A percentile compares a stretch with the other conserved stretches of the same genome.
Evolutionary conservation across 2,329 filamentous ascomycete species (phyloP).

Genomic region (Trichoderma aggressivum): DNA sequence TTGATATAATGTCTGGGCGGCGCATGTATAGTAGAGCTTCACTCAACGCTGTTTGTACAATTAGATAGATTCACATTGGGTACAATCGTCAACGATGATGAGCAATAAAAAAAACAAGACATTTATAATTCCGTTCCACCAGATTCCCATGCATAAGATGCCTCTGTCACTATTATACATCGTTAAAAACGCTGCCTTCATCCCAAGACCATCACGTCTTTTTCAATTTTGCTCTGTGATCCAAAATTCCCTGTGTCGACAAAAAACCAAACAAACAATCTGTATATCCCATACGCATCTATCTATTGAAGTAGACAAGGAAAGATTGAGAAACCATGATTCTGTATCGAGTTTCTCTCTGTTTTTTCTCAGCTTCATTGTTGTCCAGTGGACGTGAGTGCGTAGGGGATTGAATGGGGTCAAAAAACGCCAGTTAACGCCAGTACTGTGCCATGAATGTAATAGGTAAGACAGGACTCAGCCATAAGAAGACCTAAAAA

Average conservation of each 20-base stretch:
- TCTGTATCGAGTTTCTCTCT: neutral
- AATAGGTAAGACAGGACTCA: neutral
- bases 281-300: constrained; percentile 1
- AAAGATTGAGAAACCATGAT: neutral
- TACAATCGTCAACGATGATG: constrained; percentile 1
- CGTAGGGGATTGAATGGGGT: neutral
- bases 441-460: neutral
- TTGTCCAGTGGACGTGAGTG: neutral
- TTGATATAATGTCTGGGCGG: neutral
- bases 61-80: constrained; percentile 10
- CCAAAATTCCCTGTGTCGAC: neutral
- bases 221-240: neutral
- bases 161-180: constrained; percentile 17
- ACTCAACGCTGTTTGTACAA: constrained; percentile 15
- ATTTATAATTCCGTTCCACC: constrained; percentile 6
- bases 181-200: neutral
- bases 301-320: neutral
- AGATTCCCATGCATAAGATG: neutral
- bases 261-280: constrained; percentile 1
- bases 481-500: neutral
- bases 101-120: neutral
- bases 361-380: neutral
- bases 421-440: constrained; percentile 10
- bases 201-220: neutral
- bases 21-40: constrained; percentile 10